These are phyloP conservation scores for Fusarium oxysporum DNA, from an alignment of 2,329 filamentous ascomycete genomes.

Conservation along the genomic window DNA sequence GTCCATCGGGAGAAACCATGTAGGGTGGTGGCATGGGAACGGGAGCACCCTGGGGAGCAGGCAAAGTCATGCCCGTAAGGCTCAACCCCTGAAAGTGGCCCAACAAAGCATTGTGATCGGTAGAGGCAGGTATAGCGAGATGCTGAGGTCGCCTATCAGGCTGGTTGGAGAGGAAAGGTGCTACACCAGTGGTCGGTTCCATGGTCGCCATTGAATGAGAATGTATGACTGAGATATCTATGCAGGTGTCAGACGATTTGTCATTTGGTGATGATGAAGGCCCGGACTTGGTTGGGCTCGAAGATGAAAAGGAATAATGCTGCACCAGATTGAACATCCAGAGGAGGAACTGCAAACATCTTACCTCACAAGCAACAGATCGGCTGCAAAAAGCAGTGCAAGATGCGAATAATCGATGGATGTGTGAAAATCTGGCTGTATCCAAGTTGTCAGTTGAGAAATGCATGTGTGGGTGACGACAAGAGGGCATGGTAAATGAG, in stretches of 20 bases:
- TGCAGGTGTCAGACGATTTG: background rate
- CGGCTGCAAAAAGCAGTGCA: constrained; percentile 45
- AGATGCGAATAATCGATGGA: constrained; percentile 48
- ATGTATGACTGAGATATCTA: constrained; percentile 51
- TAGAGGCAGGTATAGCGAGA: constrained; percentile 45
- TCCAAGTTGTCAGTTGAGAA: background rate
- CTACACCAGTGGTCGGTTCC: constrained; percentile 51
- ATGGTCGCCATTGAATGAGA: constrained; percentile 49
- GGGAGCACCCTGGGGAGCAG: constrained; percentile 45
- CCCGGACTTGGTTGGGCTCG: background rate
- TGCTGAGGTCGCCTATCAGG: constrained; percentile 48
- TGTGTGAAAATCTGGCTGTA: constrained; percentile 46
- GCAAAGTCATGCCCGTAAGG: constrained; percentile 52
- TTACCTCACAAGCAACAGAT: constrained; percentile 51
- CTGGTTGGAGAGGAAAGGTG: constrained; percentile 49
- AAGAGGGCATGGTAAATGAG: background rate
- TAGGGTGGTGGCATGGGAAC: constrained; percentile 52
- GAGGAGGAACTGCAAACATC: background rate
- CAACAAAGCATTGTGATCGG: constrained; percentile 49
- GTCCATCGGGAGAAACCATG: constrained; percentile 54
- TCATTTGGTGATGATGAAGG: background rate
- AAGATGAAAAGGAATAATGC: background rate
- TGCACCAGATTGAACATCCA: background rate
- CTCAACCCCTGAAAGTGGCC: constrained; percentile 54
- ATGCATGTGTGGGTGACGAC: background rate